Percentiles rank a stretch among this genome's conserved stretches.
Conservation (phyloP, 208 protist genomes). For the Leptomonas pyrrhocoris region DNA sequence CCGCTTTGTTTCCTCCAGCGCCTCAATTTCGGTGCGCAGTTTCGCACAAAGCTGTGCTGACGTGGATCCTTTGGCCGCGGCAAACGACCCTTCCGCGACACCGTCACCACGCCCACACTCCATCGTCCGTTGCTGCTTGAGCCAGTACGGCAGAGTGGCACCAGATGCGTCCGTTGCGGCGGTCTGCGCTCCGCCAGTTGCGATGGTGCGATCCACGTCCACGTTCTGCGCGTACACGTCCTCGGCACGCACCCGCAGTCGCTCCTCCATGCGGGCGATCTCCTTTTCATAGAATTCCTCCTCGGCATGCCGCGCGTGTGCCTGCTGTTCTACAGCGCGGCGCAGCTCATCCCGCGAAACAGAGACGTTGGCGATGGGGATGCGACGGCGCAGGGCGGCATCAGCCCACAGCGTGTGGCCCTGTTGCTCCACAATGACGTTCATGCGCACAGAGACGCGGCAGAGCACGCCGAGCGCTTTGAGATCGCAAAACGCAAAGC, state of each 20-base stretch:
- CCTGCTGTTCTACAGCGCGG: constrained; percentile 9
- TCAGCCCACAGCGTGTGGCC: constrained; percentile 25
- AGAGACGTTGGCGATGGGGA: constrained; percentile 7
- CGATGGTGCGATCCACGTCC: constrained; percentile 40
- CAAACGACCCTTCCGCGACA: neutral
- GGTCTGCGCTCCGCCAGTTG: constrained; percentile 5
- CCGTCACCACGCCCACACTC: neutral
- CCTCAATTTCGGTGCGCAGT: constrained; percentile 24
- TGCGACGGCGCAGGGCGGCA: constrained; percentile 24
- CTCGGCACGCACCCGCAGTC: constrained; percentile 33
- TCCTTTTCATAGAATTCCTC: constrained; percentile 34
- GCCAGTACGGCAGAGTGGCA: constrained; percentile 13
- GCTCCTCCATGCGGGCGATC: constrained; percentile 36
- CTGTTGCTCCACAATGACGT: constrained; percentile 31
- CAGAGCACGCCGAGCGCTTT: constrained; percentile 29
- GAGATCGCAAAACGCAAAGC: constrained; percentile 35
- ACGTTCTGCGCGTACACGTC: constrained; percentile 42
- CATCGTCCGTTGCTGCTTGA: constrained; percentile 4
- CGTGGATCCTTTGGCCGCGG: neutral
- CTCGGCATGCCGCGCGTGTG: constrained; percentile 28
- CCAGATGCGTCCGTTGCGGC: neutral
- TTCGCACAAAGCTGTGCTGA: constrained; percentile 15
- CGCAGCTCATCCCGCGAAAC: constrained; percentile 20
- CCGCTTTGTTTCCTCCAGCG: constrained; percentile 27
- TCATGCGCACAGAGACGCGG: constrained; percentile 29